phyloP scores from a whole-genome alignment of 257 asterid species.

The Ballota nigra region DNA sequence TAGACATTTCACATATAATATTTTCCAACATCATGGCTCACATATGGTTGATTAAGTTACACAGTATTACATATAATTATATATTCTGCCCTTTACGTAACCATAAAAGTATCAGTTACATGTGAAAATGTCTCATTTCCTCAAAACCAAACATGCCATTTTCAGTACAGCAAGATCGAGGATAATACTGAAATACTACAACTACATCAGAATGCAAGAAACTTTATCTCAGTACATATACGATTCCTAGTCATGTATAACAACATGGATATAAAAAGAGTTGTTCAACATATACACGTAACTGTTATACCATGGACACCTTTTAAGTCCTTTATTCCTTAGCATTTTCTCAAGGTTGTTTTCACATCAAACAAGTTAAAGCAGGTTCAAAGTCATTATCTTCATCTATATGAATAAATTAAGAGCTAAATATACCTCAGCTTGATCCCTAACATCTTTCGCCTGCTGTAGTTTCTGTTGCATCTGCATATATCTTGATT shows the following conservation, averaged over 20 bases:
- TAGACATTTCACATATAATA: neutral
- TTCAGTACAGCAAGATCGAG: neutral
- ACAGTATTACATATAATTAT: conserved; percentile 1
- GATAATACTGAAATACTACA: neutral
- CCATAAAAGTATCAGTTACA: neutral
- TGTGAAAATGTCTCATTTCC: neutral
- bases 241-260: neutral
- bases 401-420: neutral
- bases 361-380: neutral
- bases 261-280: conserved; percentile 3
- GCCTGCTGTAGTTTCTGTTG: conserved; percentile 61
- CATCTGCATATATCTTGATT: conserved; percentile 40
- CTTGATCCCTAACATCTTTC: conserved; percentile 49
- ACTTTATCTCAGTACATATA: neutral
- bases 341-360: conserved; percentile 9
- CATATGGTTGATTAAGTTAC: neutral
- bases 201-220: neutral
- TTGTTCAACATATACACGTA: neutral
- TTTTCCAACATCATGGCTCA: conserved; percentile 6
- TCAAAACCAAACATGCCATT: neutral
- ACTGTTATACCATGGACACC: neutral
- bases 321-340: conserved; percentile 13
- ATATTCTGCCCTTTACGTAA: neutral
- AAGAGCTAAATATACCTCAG: conserved; percentile 62
- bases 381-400: neutral